Base-by-base conservation (phyloP, 2,329 filamentous ascomycete species). In the Knufia petricola region DNA sequence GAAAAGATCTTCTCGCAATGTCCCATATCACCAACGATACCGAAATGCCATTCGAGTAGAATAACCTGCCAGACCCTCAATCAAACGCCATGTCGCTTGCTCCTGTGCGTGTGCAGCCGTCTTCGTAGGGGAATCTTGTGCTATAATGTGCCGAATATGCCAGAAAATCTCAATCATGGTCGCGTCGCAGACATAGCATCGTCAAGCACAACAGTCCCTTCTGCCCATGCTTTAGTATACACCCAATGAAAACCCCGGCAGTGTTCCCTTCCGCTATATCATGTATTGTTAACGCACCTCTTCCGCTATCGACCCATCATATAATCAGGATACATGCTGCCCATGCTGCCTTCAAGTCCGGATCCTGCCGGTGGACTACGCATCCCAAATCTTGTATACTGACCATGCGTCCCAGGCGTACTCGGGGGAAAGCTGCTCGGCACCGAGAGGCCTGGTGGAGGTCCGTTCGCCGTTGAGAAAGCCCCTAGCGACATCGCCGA, bases 391-490 rank as follows among this genome's bases (percentile, higher is more conserved):
- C 44, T 21, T 28, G 23, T 41, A 36, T 55, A 52, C 36, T 56
- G 61, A 48, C 61, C 56, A 13, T 62, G 62, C 56, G 66, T 64
- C 12, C 34, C 13, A 12, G 21, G 3, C 17, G 10, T 17, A 17
- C 39, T 47, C 6, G 32, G 21, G 2, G 44, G 44, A 23, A 90
- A 71, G 10, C 85, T 86, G 1, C 87, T 85, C 12, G 88, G 88
- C 4, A 79, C 81, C 1, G 79, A 64, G 7, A 95, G 75, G 2
- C 89, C 89, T 0, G 89, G 89, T 10, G 89, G 89, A 20, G 89
- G 89, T 0, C 86, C 82, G 58, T 74, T 84, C 28, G 80, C 79
- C 1, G 79, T 79, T 1, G 81, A 75, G 61, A 87, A 89, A 31
- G 77, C 74, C 55, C 75, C 77, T 20, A 71, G 73, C 13, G 73